Base-by-base conservation (phyloP, 2,329 filamentous ascomycete species). In the Cladosporium oxysporum region DNA sequence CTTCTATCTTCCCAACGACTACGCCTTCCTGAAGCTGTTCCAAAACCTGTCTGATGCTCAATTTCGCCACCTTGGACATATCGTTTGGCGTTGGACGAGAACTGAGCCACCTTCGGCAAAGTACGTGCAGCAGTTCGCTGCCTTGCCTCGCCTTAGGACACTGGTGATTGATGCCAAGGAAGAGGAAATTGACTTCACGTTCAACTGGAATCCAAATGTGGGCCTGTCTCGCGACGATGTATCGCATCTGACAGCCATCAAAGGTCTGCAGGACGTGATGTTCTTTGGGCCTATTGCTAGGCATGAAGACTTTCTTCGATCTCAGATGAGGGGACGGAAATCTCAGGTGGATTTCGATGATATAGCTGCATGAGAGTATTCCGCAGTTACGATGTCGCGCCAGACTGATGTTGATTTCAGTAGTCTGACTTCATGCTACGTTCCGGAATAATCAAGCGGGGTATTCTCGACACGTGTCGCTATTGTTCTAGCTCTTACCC, bases 1-100 rank as follows among this genome's bases (percentile, higher is more conserved):
- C 33, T 58, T 58, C 55, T 58, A 23, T n/a, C 21, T 58, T 21
- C 55, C 52, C 16, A 55, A 33, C 18, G 52, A 55, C 52, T 33
- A 14, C 16, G 18, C 52, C 5, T 29, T 31, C n/a, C 31, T 55
- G 18, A 33, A n/a, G 26, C 28, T 55, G 7, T 55, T 55, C 16
- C 5, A 33, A 14, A 18, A 33, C 5, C n/a, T 55, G 18, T 21
- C 52, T 21, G 14, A 21, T 8, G 52, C 16, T 55, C 52, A 33
- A 18, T 29, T 55, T 2, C 28, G 29, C 16, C 11, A 55, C 16
- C 18, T 55, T 21, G 28, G 18, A 12, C 52, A 33, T 11, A 10
- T 33, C 5, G 18, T 55, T 6, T 55, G 29, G 52, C 52, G 52
- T 14, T 55, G 52, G 12, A n/a, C 50, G 23, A 53, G 18, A 23